Conservation (phyloP, 768 basidiomycete species). For the Rhodotorula toruloides region DNA sequence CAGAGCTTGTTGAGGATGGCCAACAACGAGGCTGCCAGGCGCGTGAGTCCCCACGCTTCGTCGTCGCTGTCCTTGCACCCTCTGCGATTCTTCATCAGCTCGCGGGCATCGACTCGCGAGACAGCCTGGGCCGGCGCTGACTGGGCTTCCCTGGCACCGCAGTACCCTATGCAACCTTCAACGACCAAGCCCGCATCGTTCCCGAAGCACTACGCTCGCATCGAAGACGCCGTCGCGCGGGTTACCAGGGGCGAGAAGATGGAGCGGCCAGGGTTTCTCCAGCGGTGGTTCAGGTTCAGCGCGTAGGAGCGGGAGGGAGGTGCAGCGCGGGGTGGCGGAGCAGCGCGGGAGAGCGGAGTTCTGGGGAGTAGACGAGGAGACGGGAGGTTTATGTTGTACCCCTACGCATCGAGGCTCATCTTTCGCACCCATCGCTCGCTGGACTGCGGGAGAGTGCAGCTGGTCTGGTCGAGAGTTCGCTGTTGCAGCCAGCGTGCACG, state of each 20-base stretch:
- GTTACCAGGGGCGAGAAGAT: constrained; percentile 25
- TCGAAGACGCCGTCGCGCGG: constrained; percentile 9
- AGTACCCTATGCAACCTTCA: constrained; percentile 21
- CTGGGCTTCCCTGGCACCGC: neutral
- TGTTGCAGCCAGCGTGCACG: no score
- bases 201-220: constrained; percentile 33
- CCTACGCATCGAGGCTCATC: no score
- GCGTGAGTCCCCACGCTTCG: no score
- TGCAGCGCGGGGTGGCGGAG: neutral
- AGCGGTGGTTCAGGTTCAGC: constrained; percentile 17
- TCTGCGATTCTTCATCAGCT: neutral
- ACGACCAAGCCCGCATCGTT: constrained; percentile 31
- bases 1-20: neutral
- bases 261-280: constrained; percentile 15
- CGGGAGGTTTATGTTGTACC: no score
- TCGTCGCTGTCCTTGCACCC: neutral
- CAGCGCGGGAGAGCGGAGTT: neutral
- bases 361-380: no score
- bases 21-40: neutral
- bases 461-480: no score
- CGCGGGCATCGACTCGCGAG: neutral
- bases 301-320: constrained; percentile 20
- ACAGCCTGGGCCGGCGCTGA: neutral
- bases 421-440: no score
- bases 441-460: no score